Conservation (phyloP, 352 stramenopile species). For the Aphanomyces invadans region DNA sequence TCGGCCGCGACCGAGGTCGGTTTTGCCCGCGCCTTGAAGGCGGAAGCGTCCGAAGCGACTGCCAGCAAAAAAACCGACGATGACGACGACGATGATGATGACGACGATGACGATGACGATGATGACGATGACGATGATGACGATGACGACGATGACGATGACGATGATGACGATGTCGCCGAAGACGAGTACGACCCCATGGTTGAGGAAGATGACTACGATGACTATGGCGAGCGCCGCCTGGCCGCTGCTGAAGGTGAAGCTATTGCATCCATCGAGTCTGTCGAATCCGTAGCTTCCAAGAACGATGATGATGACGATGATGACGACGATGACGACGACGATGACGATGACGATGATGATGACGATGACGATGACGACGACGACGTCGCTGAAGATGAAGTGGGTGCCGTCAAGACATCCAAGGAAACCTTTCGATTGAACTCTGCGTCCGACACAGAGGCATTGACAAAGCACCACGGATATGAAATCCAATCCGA, state of each 20-base stretch:
- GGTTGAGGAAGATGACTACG: neutral
- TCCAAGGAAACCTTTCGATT: neutral
- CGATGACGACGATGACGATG: conserved; percentile 1
- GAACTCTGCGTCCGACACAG: neutral
- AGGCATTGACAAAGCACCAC: neutral
- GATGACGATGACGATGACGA: conserved; percentile 8
- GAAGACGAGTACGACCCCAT: neutral
- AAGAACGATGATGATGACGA: conserved; percentile 1
- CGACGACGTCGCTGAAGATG: neutral
- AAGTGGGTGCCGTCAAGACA: neutral
- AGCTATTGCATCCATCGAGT: neutral
- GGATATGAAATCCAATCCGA: neutral
- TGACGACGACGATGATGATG: conserved; percentile 6
- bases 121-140: conserved; percentile 2
- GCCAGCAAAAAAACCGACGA: neutral
- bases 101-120: conserved; percentile 1
- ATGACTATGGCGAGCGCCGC: neutral
- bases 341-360: conserved; percentile 18
- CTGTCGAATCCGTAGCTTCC: neutral
- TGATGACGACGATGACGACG: neutral
- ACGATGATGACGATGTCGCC: neutral
- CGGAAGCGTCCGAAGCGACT: neutral
- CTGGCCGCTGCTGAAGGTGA: neutral
- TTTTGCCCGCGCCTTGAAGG: neutral
- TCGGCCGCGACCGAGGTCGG: neutral